Conservation (phyloP, 2,329 filamentous ascomycete genomes). For the Pseudogymnoascus pannorum region DNA sequence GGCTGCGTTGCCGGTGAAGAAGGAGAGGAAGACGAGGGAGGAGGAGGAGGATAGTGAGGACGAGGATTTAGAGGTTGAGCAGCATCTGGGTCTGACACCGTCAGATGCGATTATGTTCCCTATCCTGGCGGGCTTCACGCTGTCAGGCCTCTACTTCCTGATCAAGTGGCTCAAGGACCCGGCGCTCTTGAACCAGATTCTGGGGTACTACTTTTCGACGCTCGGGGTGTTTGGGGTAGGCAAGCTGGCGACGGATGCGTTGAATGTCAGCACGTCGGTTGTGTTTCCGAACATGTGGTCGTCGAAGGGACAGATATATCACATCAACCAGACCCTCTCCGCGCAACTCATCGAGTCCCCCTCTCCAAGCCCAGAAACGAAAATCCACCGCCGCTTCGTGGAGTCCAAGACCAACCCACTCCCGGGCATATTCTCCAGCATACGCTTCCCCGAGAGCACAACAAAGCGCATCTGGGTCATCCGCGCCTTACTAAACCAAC, state of each 20-base stretch:
- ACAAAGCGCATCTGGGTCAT: conserved; percentile 40
- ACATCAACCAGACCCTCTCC: conserved; percentile 31
- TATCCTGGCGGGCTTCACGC: conserved; percentile 62
- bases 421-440: conserved; percentile 32
- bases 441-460: conserved; percentile 23
- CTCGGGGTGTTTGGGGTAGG: conserved; percentile 72
- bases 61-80: conserved; percentile 48
- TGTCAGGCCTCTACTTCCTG: conserved; percentile 75
- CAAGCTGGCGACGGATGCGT: conserved; percentile 63
- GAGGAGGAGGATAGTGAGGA: conserved; percentile 40
- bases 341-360: conserved; percentile 24
- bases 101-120: conserved; percentile 83
- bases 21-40: conserved; percentile 29
- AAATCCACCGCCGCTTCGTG: conserved; percentile 15
- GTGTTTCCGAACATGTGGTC: conserved; percentile 68
- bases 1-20: conserved; percentile 51
- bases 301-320: conserved; percentile 42
- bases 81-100: conserved; percentile 60
- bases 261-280: conserved; percentile 58
- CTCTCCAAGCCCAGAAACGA: conserved; percentile 8
- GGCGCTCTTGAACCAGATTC: conserved; percentile 69
- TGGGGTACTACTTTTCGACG: conserved; percentile 75
- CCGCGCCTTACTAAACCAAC: conserved; percentile 42
- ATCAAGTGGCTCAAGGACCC: conserved; percentile 86
- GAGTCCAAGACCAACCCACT: conserved; percentile 32